A percentile compares a stretch with the other conserved stretches of the same genome.
These are phyloP conservation scores for Colletotrichum navitas DNA, from an alignment of 2,329 filamentous ascomycete genomes.

Conservation along the genomic window DNA sequence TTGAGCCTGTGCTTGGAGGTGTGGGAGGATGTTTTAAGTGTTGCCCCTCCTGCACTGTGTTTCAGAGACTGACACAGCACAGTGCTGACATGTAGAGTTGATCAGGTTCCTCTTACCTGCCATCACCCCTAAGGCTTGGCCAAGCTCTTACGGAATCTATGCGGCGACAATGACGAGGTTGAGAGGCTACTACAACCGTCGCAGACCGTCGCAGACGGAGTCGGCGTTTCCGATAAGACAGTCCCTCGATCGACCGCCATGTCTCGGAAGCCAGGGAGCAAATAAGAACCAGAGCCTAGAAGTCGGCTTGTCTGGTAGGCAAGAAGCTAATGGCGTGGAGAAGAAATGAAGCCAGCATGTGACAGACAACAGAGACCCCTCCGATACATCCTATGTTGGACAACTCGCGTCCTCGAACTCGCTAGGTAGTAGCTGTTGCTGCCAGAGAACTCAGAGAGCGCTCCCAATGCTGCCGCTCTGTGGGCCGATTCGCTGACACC, in stretches of 20 bases:
- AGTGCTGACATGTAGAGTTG: constrained; percentile 10
- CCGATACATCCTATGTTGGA: not conserved
- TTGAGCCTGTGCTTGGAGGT: constrained; percentile 10
- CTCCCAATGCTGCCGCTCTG: not conserved
- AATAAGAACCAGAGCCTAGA: constrained; percentile 16
- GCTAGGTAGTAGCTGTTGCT: not conserved
- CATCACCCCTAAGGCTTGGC: constrained; percentile 19
- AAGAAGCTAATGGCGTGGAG: constrained; percentile 6
- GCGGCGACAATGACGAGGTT: constrained; percentile 2
- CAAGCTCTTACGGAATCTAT: not conserved
- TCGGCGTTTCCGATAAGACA: constrained; percentile 30
- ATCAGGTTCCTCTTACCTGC: not conserved
- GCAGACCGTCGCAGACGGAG: constrained; percentile 17
- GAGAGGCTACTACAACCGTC: constrained; percentile 8
- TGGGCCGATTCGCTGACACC: constrained; percentile 22
- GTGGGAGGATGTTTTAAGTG: constrained; percentile 2
- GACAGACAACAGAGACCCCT: constrained; percentile 11
- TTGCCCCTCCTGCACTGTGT: constrained; percentile 5
- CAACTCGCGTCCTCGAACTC: not conserved
- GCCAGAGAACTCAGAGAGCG: not conserved
- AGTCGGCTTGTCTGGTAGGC: constrained; percentile 10
- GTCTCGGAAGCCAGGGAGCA: constrained; percentile 35
- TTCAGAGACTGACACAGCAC: constrained; percentile 4
- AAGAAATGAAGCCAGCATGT: constrained; percentile 21
- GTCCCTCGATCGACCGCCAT: constrained; percentile 31